phyloP scores from a whole-genome alignment of 139 green algal species.

The Trebouxia sp. region DNA sequence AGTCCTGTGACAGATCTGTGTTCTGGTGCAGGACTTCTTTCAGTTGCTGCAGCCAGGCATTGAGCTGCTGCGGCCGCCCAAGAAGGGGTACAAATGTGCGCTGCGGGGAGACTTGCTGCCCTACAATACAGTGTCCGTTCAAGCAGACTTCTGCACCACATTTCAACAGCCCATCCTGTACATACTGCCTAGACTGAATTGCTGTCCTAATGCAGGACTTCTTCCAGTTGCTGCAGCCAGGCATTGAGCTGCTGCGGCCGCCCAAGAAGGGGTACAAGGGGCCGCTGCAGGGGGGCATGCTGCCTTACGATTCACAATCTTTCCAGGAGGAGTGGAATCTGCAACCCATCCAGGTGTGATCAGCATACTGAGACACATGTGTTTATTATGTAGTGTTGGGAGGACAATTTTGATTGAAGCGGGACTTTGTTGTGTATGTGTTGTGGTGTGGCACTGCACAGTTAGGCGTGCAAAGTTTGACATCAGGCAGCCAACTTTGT shows the following conservation, averaged over 20 bases:
- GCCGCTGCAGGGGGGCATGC: slow-evolving; percentile 29
- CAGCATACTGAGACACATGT: too few species aligned
- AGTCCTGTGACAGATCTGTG: too few species aligned
- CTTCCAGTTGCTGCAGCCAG: slow-evolving; percentile 66
- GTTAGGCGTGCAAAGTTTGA: too few species aligned
- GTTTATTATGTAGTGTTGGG: too few species aligned
- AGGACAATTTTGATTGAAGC: too few species aligned
- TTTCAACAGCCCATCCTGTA: not conserved
- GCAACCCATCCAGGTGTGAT: slow-evolving; percentile 38
- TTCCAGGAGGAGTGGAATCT: slow-evolving; percentile 42
- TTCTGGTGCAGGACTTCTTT: not conserved
- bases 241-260: slow-evolving; percentile 59
- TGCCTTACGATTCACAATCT: slow-evolving; percentile 41
- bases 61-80: slow-evolving; percentile 49
- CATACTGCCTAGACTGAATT: not conserved
- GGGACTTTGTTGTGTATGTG: too few species aligned
- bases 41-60: not conserved
- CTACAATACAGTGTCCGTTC: slow-evolving; percentile 35
- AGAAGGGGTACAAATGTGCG: slow-evolving; percentile 28
- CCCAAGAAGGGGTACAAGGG: slow-evolving; percentile 39
- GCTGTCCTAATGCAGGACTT: slow-evolving; percentile 58
- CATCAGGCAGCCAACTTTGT: too few species aligned
- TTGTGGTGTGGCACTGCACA: too few species aligned
- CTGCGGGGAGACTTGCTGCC: slow-evolving; percentile 36
- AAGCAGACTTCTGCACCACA: slow-evolving; percentile 30